Base-by-base conservation (phyloP, 148 eudicot genomes). In the Cornus suecica region DNA sequence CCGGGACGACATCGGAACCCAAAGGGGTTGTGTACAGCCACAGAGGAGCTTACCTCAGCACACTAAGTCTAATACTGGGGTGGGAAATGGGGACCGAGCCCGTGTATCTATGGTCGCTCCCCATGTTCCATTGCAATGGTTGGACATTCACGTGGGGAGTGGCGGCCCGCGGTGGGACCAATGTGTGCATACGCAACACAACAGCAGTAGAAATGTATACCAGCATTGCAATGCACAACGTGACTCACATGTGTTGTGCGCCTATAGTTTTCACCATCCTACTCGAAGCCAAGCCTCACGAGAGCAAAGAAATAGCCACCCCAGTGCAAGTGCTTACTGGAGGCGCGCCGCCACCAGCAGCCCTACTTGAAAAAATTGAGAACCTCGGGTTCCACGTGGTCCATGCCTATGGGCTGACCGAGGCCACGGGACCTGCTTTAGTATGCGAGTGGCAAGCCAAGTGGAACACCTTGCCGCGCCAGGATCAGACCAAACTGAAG, bases 101-200 rank as follows among this genome's bases (percentile, higher is more conserved):
- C 2, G 88, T 94, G 1, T 94, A 90, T 31, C 48, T 94, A 18
- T 94, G 98, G 98, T 84, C 97, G 13, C 88, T 94, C 10, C 97
- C 98, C 10, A 94, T 94, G 98, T 94, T 94, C 79, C 98, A 94
- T 56, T 94, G 98, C 77, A 94, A 94, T n/a, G 98, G 98, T 13
- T 94, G 98, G 97, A 94, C 97, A 22, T 90, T 94, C 85, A 92
- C 98, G 1, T 94, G 98, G 98, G 98, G 98, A 3, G 79, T 92
- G 1, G 98, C 98, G 0, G 98, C 98, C 0, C 84, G 97, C 0
- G 98, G 98, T 20, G 98, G 98, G 31, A 94, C 98, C 73, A 94
- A 92, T 63, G 95, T 94, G 0, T 94, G 95, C 76, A 92, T 94
- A 34, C 92, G 98, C 7, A 86, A 78, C 78, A 80, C 95, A 0